Base-by-base conservation (phyloP, 2,329 filamentous ascomycete genomes). In the Colletotrichum tabaci region DNA sequence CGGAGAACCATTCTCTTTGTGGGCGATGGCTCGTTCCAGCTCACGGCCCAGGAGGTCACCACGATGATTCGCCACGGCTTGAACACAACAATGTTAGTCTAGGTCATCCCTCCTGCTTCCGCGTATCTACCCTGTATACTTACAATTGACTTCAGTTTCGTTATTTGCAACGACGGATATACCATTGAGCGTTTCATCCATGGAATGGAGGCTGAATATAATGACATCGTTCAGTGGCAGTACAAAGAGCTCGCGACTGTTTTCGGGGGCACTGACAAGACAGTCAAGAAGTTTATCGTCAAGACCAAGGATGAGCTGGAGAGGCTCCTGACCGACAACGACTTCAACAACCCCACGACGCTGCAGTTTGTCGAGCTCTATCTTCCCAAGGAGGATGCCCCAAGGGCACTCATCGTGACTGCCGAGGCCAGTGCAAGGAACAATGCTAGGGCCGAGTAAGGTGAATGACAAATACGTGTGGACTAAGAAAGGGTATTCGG, bases 121-220 rank as follows among this genome's bases (percentile, higher is more conserved):
- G 4, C 21, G 10, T 44, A 18, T 66, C 10, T 42, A 8, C 40
- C 53, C 18, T 35, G 16, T 15, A 61, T 60, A 58, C 75, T 80
- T 73, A 81, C 67, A 15, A 44, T 46, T 4, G 3, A 61, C n/a
- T 46, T 8, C 66, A 90, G 89, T 73, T 96, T 97, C 80, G 87
- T 96, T 73, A 92, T 97, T 75, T 94, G 93, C 86, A 97, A 97
- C 80, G 90, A 95, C 50, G 95, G 95, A 13, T 97, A 93, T 83
- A 96, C 94, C 12, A 96, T 97, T 79, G 95, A 98, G 83, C 90
- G 95, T 40, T 93, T 90, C 80, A 97, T 97, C 77, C 94, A 97
- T 81, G 94, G 94, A 64, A 92, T 92, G 90, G 86, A 95, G 10
- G 93, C 89, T 42, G 80, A 79, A 35, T 97, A 97, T 85, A 97